Percentiles rank a stretch among this genome's conserved stretches.
These are phyloP conservation scores for Eragrostis curvula DNA, from an alignment of 176 grass and related monocot genomes.

Conservation along the genomic window DNA sequence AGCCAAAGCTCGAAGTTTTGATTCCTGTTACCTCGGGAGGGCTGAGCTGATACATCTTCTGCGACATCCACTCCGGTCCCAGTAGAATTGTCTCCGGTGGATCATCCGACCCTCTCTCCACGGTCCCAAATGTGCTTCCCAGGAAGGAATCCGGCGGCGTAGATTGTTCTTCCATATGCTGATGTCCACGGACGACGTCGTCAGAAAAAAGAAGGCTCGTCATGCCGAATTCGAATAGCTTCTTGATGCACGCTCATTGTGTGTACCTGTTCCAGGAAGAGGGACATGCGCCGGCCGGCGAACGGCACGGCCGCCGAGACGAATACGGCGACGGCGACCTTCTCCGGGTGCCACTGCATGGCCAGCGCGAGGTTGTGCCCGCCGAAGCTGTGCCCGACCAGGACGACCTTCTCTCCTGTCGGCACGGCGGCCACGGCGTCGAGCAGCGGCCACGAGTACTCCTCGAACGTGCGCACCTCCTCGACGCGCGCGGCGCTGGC, in stretches of 20 bases:
- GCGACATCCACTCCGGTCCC: slow-evolving; percentile 19
- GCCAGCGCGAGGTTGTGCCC: slow-evolving; percentile 39
- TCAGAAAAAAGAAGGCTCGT: not conserved
- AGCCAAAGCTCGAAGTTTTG: not conserved
- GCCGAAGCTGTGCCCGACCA: slow-evolving; percentile 62
- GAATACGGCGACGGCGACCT: slow-evolving; percentile 54
- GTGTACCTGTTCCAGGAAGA: slow-evolving; percentile 37
- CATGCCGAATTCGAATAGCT: too few relatives aligned
- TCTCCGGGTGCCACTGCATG: slow-evolving; percentile 50
- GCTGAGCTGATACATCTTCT: slow-evolving; percentile 12
- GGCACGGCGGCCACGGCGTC: slow-evolving; percentile 7
- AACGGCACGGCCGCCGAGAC: slow-evolving; percentile 41
- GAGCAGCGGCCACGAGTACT: slow-evolving; percentile 41
- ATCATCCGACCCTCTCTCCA: not conserved
- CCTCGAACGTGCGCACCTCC: slow-evolving; percentile 38
- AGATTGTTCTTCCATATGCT: not conserved
- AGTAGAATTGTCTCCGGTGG: slow-evolving; percentile 31
- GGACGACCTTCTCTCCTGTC: slow-evolving; percentile 35
- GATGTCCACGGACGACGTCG: not conserved
- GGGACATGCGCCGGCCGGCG: not conserved
- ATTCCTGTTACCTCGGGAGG: not conserved
- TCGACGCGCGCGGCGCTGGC: slow-evolving; percentile 25
- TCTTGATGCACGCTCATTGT: too few relatives aligned
- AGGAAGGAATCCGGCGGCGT: slow-evolving; percentile 2
- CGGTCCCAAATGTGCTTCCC: slow-evolving; percentile 12